A percentile compares a stretch with the other conserved stretches of the same genome.
These are phyloP conservation scores for Ophiostoma triangulosporum DNA, from an alignment of 2,329 filamentous ascomycete species.

Conservation along the genomic window DNA sequence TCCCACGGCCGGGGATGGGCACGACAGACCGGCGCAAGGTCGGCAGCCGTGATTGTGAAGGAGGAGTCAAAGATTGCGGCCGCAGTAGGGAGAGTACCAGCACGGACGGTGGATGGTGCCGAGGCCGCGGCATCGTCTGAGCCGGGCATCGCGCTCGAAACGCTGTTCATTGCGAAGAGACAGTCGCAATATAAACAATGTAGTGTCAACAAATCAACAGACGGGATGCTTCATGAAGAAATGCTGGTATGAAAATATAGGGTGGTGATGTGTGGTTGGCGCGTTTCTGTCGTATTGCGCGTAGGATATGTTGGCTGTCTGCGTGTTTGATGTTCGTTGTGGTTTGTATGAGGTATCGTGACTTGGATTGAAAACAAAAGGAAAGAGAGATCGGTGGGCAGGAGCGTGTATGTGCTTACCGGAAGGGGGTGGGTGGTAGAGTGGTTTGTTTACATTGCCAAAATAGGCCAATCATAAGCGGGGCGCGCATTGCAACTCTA, in stretches of 20 bases:
- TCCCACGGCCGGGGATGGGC: conserved; percentile 20
- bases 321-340: neutral
- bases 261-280: neutral
- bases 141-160: neutral
- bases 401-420: neutral
- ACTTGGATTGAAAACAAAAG: neutral
- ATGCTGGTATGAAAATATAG: neutral
- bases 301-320: neutral
- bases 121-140: neutral
- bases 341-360: neutral
- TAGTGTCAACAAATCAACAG: too few relatives aligned
- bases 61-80: neutral
- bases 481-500: neutral
- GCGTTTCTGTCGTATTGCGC: neutral
- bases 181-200: neutral
- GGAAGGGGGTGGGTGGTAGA: neutral
- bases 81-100: neutral
- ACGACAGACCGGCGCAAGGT: conserved; percentile 12
- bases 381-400: neutral
- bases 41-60: conserved; percentile 15
- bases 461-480: conserved; percentile 7
- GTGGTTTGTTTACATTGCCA: conserved; percentile 13
- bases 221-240: neutral
- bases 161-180: neutral
- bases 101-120: neutral